Percentiles rank a stretch among this genome's conserved stretches.
Conservation (phyloP, 1,284 basidiomycete genomes). For the Trametes pubescens region DNA sequence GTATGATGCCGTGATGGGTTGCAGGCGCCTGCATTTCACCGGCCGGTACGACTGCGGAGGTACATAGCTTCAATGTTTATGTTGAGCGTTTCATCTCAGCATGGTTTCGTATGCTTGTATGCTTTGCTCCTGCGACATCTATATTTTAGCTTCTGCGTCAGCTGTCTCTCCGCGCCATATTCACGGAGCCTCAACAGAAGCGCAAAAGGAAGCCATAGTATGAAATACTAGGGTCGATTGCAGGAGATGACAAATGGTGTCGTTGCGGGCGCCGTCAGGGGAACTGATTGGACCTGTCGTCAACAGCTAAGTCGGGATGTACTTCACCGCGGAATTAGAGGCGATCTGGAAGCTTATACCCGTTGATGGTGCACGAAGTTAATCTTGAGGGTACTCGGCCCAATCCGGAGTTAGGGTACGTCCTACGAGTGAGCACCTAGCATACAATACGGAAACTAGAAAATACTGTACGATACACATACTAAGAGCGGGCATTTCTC, state of each 20-base stretch:
- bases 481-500: background rate
- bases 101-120: background rate
- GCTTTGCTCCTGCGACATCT: background rate
- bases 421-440: background rate
- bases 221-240: too few relatives aligned
- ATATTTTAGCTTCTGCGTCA: background rate
- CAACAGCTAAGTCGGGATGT: background rate
- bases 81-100: background rate
- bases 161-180: background rate
- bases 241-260: too few relatives aligned
- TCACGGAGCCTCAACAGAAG: background rate
- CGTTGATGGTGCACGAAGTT: background rate
- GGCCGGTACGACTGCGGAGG: background rate
- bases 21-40: background rate
- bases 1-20: constrained; percentile 4
- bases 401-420: background rate
- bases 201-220: background rate
- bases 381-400: background rate
- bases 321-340: too few relatives aligned
- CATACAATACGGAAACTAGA: background rate
- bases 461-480: background rate
- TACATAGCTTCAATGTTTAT: background rate
- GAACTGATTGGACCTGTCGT: background rate
- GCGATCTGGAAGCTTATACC: background rate
- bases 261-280: too few relatives aligned